Conservation (phyloP, 2,329 filamentous ascomycete species). For the Fusarium floridanum region DNA sequence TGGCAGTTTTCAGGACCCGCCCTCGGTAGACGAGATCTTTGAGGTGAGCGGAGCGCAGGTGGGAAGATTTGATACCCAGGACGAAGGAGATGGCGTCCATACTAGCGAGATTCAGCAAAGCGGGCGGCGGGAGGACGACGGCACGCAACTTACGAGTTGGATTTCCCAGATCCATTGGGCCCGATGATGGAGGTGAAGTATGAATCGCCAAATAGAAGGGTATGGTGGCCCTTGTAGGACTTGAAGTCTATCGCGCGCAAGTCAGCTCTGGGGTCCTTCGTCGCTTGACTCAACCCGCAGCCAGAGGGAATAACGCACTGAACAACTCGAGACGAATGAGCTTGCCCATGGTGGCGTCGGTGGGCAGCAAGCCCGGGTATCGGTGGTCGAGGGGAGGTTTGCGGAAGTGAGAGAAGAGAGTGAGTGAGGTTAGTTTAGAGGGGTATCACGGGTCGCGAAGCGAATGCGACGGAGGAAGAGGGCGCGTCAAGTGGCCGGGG, state of each 20-base stretch:
- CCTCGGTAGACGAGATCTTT: slow-evolving; percentile 97
- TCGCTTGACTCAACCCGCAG: slow-evolving; percentile 3
- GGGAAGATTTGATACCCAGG: slow-evolving; percentile 97
- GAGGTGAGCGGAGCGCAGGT: slow-evolving; percentile 92
- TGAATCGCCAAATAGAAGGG: slow-evolving; percentile 93
- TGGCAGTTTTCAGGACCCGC: slow-evolving; percentile 90
- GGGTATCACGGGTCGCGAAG: slow-evolving; percentile 35
- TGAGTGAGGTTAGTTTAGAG: slow-evolving; percentile 26
- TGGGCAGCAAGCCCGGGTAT: slow-evolving; percentile 32
- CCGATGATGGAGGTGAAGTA: slow-evolving; percentile 99
- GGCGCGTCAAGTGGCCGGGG: slow-evolving; percentile 42
- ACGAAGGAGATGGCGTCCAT: slow-evolving; percentile 99
- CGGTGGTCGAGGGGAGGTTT: slow-evolving; percentile 8
- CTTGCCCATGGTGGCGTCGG: slow-evolving; percentile 83
- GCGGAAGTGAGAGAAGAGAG: slow-evolving; percentile 15
- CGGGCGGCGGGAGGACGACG: background rate
- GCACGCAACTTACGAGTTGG: slow-evolving; percentile 81
- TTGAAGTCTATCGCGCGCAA: slow-evolving; percentile 82
- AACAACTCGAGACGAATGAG: slow-evolving; percentile 94
- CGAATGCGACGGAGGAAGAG: slow-evolving; percentile 36
- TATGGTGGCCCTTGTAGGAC: slow-evolving; percentile 98
- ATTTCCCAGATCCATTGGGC: slow-evolving; percentile 99
- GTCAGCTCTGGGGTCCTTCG: slow-evolving; percentile 29
- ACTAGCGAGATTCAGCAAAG: slow-evolving; percentile 58
- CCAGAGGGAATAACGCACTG: slow-evolving; percentile 69